Conservation (phyloP, 345 rosid species). For the Camelina neglecta region DNA sequence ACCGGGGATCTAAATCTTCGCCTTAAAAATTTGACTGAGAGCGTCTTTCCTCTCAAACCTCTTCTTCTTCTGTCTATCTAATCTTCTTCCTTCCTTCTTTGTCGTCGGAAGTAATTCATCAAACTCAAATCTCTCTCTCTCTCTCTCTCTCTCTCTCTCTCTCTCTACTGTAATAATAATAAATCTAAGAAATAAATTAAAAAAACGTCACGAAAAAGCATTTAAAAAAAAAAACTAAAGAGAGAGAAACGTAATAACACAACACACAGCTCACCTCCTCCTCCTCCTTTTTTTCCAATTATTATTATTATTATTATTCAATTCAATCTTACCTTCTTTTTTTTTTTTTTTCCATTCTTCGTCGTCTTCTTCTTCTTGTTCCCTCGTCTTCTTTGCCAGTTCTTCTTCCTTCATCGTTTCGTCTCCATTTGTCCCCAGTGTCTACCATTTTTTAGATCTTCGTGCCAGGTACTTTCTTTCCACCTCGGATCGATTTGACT, state of each 20-base stretch:
- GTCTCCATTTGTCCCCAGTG: conserved; percentile 6
- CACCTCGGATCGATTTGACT: conserved; percentile 29
- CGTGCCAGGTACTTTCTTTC: conserved; percentile 19
- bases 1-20: conserved; percentile 20
- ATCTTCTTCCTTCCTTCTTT: conserved; percentile 11
- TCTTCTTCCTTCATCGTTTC: conserved; percentile 3
- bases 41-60: conserved; percentile 25
- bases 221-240: background rate
- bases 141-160: no score
- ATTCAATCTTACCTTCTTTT: background rate
- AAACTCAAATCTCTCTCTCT: no score
- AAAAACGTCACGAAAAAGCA: conserved; percentile 29
- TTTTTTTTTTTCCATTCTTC: background rate
- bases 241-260: background rate
- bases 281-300: conserved; percentile 23
- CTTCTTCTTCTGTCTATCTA: conserved; percentile 1
- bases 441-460: conserved; percentile 25
- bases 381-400: conserved; percentile 23
- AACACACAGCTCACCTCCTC: conserved; percentile 37
- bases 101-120: conserved; percentile 35
- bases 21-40: conserved; percentile 21
- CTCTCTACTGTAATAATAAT: conserved; percentile 16
- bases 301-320: conserved; percentile 13
- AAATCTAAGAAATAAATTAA: background rate
- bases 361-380: background rate